Base-by-base conservation (phyloP, 306 rosid species). In the Gynostemma pentaphyllum region DNA sequence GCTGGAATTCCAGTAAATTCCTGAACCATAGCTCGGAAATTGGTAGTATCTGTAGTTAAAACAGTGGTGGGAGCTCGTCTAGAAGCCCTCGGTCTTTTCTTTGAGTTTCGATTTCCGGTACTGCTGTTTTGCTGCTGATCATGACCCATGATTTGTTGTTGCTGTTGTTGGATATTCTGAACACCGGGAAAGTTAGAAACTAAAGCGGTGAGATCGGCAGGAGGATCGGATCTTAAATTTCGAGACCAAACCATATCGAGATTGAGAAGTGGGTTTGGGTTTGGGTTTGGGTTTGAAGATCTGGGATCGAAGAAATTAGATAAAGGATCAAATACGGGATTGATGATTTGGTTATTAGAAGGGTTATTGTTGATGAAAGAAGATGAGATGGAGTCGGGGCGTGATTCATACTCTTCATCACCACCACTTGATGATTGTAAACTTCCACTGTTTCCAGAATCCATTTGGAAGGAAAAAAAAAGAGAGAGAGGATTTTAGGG, bases 1-100 rank as follows among this genome's bases (percentile, higher is more conserved):
- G 97, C 91, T 4, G 99, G 99, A 26, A 94, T 88, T 23, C 99
- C 99, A 2, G 99, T 94, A 68, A 94, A 94, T 74, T 94, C 97
- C 56, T 94, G 99, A 70, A 94, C 99, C 99, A 94, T 94, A 72
- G 99, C 95, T 75, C 99, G 68, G 80, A 94, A 94, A 79, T 94
- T 94, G 0, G 89, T 77, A 18, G 99, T 94, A 79, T 88, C 95
- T 1, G 99, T 94, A 1, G 90, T 94, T 3, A 94, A 68, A 5
- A 94, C 97, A 0, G 99, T 94, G 0, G 99, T 94, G 14, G 99
- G 99, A 26, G 99, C 97, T 28, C 99, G 94, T 66, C 99, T 68
- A 0, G 99, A 88, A 1, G 99, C 99, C 53, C 99, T 81, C 0
- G 99, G 79, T 70, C 99, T 22, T 69, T 94, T 94, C 81, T 86